Conservation (phyloP, 371 early-diverging fungal species). For the Mortierella sp. region DNA sequence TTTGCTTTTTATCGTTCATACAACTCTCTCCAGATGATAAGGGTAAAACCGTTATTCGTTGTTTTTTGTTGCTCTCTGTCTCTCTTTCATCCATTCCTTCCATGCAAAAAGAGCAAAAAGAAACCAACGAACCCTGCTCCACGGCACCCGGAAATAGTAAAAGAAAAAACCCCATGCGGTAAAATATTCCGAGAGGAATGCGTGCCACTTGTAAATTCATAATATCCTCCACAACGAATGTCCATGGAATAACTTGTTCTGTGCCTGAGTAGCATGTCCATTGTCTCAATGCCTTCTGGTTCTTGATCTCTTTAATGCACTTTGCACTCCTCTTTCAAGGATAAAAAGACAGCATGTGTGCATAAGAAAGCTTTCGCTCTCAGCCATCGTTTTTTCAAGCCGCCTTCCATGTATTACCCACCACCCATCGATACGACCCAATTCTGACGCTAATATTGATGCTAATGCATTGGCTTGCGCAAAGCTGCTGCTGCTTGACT, state of each 20-base stretch:
- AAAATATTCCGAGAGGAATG: neutral
- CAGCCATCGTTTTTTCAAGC: neutral
- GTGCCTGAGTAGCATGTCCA: neutral
- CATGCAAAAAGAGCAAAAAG: neutral
- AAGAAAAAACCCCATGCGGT: neutral
- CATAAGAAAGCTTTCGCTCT: neutral
- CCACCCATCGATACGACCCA: neutral
- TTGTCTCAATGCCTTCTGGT: too few relatives aligned
- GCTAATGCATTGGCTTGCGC: neutral
- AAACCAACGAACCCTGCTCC: neutral
- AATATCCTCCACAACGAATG: neutral
- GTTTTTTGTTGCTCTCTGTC: neutral
- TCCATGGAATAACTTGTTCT: neutral
- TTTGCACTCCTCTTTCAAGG: too few relatives aligned
- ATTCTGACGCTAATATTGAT: neutral
- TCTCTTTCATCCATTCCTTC: neutral
- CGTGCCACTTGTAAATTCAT: neutral
- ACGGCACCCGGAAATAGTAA: neutral
- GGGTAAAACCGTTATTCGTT: neutral
- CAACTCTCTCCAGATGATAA: neutral
- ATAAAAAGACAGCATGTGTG: neutral
- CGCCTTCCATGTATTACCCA: neutral
- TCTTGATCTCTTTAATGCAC: too few relatives aligned
- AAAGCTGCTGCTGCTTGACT: neutral
- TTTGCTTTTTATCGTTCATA: neutral